Percentiles rank a stretch among this genome's conserved stretches.
These are phyloP conservation scores for Lodderomyces parapsilosis DNA, from an alignment of 1,139 yeast genomes.

Conservation along the genomic window DNA sequence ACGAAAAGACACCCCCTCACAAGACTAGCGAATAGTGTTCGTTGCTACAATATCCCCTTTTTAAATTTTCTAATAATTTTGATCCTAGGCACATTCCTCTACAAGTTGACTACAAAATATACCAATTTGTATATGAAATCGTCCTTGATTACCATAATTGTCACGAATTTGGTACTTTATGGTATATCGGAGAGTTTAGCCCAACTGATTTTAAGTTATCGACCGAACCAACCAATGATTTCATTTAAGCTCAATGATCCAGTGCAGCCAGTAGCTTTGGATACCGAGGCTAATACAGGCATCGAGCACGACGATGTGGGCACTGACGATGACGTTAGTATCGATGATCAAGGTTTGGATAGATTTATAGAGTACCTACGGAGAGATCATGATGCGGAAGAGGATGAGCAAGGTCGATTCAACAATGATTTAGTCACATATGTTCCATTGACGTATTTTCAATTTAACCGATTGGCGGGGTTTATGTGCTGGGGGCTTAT, in stretches of 20 bases:
- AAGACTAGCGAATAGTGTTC: conserved; percentile 30
- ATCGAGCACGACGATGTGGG: conserved; percentile 1
- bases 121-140: conserved; percentile 64
- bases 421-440: conserved; percentile 2
- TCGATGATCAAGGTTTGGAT: conserved; percentile 25
- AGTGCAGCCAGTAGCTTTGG: neutral
- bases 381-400: conserved; percentile 19
- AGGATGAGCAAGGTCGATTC: conserved; percentile 4
- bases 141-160: conserved; percentile 73
- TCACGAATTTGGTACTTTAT: conserved; percentile 77
- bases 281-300: neutral
- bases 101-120: conserved; percentile 56
- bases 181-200: conserved; percentile 92
- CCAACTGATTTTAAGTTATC: conserved; percentile 56
- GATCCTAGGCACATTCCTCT: conserved; percentile 47
- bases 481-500: conserved; percentile 87
- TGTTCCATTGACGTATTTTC: conserved; percentile 43
- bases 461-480: conserved; percentile 70
- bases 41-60: conserved; percentile 46
- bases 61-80: conserved; percentile 54
- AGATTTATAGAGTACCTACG: conserved; percentile 39
- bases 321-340: conserved; percentile 21
- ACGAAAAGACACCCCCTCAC: conserved; percentile 17
- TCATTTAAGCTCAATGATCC: conserved; percentile 22
- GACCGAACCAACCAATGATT: conserved; percentile 22